Percentiles rank a stretch among this genome's conserved stretches.
Evolutionary conservation across 768 basidiomycete genomes (phyloP).

Genomic region (Lentinula raphanica): DNA sequence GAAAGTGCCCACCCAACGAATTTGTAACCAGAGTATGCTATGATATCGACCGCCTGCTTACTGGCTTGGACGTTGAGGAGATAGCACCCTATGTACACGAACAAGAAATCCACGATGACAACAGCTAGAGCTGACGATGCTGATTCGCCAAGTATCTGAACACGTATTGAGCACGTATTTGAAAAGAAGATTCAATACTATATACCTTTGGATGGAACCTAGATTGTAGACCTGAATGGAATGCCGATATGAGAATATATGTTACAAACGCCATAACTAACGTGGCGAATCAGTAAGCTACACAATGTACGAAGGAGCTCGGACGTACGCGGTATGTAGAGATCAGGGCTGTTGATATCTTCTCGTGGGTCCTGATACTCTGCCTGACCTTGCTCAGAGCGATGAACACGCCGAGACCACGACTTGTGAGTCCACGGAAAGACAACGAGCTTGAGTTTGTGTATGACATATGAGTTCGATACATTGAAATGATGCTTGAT

Average conservation of each 20-base stretch:
- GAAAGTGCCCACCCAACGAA: constrained; percentile 75
- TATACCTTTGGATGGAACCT: constrained; percentile 73
- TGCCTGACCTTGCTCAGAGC: constrained; percentile 59
- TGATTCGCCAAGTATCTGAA: constrained; percentile 71
- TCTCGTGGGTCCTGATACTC: constrained; percentile 90
- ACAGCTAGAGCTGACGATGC: constrained; percentile 83
- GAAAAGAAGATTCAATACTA: background rate
- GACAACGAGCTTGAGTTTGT: constrained; percentile 81
- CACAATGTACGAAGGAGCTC: background rate
- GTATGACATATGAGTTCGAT: constrained; percentile 90
- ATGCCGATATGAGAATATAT: constrained; percentile 85
- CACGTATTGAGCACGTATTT: background rate
- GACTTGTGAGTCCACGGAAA: constrained; percentile 94
- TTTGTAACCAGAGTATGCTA: constrained; percentile 96
- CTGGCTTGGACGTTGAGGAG: constrained; percentile 79
- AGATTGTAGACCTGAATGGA: constrained; percentile 76
- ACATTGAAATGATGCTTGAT: constrained; percentile 95
- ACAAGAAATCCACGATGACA: constrained; percentile 81
- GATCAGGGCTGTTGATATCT: constrained; percentile 92
- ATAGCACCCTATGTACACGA: constrained; percentile 91
- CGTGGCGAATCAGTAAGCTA: background rate
- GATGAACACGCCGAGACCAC: constrained; percentile 67
- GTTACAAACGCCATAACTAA: constrained; percentile 94
- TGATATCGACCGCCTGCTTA: constrained; percentile 68
- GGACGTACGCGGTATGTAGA: constrained; percentile 85